Conservation (phyloP, 345 rosid species). For the Lepidium sativum region DNA sequence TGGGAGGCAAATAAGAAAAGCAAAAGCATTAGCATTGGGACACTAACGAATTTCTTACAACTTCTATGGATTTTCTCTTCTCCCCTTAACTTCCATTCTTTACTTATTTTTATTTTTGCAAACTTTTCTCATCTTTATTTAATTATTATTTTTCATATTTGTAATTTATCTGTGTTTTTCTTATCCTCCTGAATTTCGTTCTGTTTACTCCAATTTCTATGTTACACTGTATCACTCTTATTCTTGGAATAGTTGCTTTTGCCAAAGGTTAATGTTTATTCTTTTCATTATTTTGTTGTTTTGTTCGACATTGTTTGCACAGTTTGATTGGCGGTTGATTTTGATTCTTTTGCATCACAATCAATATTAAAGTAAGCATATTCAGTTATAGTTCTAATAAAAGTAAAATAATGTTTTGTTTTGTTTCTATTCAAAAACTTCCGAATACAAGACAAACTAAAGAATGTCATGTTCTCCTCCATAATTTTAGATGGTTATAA, state of each 20-base stretch:
- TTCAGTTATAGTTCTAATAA: conserved; percentile 14
- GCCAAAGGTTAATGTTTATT: not conserved
- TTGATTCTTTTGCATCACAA: conserved; percentile 21
- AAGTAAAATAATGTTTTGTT: conserved; percentile 20
- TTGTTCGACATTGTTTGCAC: conserved; percentile 14
- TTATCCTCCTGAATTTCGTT: not conserved
- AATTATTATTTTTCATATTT: not conserved
- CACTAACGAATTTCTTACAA: conserved; percentile 74
- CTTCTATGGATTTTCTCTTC: conserved; percentile 74
- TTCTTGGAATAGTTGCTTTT: conserved; percentile 11
- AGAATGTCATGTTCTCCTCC: not conserved
- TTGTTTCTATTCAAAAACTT: conserved; percentile 22
- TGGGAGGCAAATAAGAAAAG: conserved; percentile 47
- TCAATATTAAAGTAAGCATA: conserved; percentile 18
- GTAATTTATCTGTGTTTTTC: not conserved
- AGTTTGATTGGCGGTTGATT: conserved; percentile 25
- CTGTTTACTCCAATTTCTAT: conserved; percentile 4
- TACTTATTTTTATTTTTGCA: not conserved
- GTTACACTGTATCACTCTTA: conserved; percentile 18
- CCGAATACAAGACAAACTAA: conserved; percentile 19
- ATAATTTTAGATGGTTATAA: conserved; percentile 9
- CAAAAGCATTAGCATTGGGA: conserved; percentile 41
- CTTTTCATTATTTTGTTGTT: conserved; percentile 10
- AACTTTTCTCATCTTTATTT: not conserved
- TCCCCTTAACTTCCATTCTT: conserved; percentile 20